phyloP scores from a whole-genome alignment of 192 early-diverging fungal species.

The Coemansia sp. region DNA sequence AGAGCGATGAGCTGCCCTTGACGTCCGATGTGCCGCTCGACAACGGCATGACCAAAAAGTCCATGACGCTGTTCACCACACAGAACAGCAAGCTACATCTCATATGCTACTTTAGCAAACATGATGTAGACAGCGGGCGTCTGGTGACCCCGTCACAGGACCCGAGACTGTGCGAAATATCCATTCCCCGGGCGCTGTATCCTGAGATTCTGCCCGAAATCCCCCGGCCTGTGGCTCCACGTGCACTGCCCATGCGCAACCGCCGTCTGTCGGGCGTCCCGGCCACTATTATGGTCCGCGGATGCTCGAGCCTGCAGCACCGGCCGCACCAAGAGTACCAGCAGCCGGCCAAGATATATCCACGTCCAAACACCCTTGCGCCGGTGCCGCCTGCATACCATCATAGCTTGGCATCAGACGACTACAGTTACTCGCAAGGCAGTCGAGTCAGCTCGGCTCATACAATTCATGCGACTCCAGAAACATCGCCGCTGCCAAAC shows the following conservation, averaged over 20 bases:
- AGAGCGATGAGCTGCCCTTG: slow-evolving; percentile 6
- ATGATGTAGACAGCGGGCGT: slow-evolving; percentile 60
- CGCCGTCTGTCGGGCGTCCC: slow-evolving; percentile 2
- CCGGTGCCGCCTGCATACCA: not conserved
- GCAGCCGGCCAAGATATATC: not conserved
- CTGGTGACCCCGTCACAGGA: slow-evolving; percentile 64
- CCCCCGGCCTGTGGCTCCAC: slow-evolving; percentile 4
- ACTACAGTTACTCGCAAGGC: not conserved
- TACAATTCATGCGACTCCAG: not conserved
- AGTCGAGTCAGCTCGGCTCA: not conserved
- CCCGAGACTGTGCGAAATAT: slow-evolving; percentile 60
- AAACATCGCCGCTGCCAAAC: not conserved
- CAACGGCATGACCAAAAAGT: slow-evolving; percentile 77
- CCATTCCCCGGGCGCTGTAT: slow-evolving; percentile 71
- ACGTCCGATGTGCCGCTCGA: slow-evolving; percentile 50
- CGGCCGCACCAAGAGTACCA: not conserved
- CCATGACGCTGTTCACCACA: slow-evolving; percentile 76
- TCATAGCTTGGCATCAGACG: not conserved
- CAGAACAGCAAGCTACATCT: slow-evolving; percentile 77
- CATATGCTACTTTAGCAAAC: slow-evolving; percentile 79
- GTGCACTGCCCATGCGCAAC: not conserved
- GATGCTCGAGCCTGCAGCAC: slow-evolving; percentile 7
- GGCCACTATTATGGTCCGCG: not conserved
- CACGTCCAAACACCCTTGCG: not conserved
- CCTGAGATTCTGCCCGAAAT: slow-evolving; percentile 61